These are phyloP conservation scores for Penicillium crustosum DNA, from an alignment of 2,329 filamentous ascomycete species.

Conservation along the genomic window DNA sequence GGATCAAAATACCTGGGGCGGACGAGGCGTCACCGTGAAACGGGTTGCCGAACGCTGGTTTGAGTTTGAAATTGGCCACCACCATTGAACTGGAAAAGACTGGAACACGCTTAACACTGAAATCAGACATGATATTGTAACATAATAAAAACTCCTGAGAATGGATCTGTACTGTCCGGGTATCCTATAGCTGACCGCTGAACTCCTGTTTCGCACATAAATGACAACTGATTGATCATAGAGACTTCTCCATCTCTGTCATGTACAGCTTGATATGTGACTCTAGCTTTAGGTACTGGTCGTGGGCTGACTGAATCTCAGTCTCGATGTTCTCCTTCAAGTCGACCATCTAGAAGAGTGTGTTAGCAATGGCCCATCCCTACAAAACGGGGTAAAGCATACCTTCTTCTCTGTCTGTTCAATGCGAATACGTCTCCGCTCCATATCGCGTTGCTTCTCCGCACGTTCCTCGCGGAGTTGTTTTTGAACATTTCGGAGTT, in stretches of 20 bases:
- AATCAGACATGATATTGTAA: slow-evolving; percentile 11
- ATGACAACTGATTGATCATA: slow-evolving; percentile 43
- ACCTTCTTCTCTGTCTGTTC: slow-evolving; percentile 99
- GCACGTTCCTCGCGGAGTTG: slow-evolving; percentile 79
- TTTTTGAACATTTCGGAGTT: slow-evolving; percentile 75
- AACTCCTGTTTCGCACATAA: slow-evolving; percentile 41
- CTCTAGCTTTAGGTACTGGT: slow-evolving; percentile 97
- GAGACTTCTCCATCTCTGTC: slow-evolving; percentile 94
- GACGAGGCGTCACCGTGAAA: slow-evolving; percentile 58
- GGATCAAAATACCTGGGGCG: slow-evolving; percentile 55
- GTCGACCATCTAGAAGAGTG: slow-evolving; percentile 75
- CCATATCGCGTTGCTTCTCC: slow-evolving; percentile 88
- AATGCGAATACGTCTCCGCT: slow-evolving; percentile 85
- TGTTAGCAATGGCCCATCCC: slow-evolving; percentile 20
- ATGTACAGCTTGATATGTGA: slow-evolving; percentile 97
- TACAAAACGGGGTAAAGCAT: slow-evolving; percentile 28
- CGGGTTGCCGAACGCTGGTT: slow-evolving; percentile 68
- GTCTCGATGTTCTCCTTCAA: slow-evolving; percentile 96
- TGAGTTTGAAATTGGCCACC: slow-evolving; percentile 58
- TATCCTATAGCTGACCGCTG: slow-evolving; percentile 40
- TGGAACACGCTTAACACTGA: slow-evolving; percentile 13
- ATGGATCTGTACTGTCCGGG: slow-evolving; percentile 35
- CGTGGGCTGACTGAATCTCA: slow-evolving; percentile 84
- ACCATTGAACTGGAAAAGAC: slow-evolving; percentile 12
- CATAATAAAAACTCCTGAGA: slow-evolving; percentile 28